Percentiles rank a stretch among this genome's conserved stretches.
Evolutionary conservation across 2,329 filamentous ascomycete genomes (phyloP).

Genomic region (Cladophialophora carrionii): DNA sequence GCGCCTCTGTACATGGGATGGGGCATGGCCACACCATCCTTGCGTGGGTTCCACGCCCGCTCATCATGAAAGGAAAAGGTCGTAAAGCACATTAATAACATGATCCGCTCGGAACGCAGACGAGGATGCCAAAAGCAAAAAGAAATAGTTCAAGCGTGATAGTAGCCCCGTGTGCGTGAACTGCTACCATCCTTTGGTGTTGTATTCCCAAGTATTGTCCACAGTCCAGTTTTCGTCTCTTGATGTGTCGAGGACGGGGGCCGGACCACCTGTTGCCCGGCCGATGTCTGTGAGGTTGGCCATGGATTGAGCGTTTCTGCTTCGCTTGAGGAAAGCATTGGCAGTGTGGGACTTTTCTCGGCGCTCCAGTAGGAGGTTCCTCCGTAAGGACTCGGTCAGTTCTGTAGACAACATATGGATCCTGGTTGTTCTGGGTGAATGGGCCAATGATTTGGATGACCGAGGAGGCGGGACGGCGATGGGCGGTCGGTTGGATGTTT

Average conservation of each 20-base stretch:
- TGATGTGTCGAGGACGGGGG: conserved; percentile 40
- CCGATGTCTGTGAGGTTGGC: conserved; percentile 83
- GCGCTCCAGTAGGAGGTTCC: conserved; percentile 92
- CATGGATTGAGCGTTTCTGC: conserved; percentile 88
- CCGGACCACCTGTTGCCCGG: conserved; percentile 56
- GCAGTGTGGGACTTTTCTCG: conserved; percentile 90
- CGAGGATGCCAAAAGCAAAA: conserved; percentile 6
- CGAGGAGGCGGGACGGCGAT: conserved; percentile 35
- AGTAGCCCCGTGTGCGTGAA: background rate
- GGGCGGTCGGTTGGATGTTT: conserved; percentile 28
- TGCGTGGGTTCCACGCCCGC: conserved; percentile 8
- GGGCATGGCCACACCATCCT: conserved; percentile 21
- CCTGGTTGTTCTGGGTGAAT: conserved; percentile 88
- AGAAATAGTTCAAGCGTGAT: conserved; percentile 20
- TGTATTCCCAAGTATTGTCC: conserved; percentile 78
- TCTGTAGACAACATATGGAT: conserved; percentile 96
- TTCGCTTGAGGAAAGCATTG: conserved; percentile 83
- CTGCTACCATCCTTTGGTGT: conserved; percentile 78
- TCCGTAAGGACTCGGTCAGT: conserved; percentile 86
- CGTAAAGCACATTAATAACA: conserved; percentile 30
- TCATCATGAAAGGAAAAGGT: conserved; percentile 19
- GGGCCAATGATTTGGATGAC: conserved; percentile 59
- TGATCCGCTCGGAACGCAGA: conserved; percentile 34
- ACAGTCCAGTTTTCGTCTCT: conserved; percentile 82
- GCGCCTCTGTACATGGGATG: conserved; percentile 19